These are phyloP conservation scores for Phytophthora boehmeriae DNA, from an alignment of 352 stramenopile genomes.

Conservation along the genomic window DNA sequence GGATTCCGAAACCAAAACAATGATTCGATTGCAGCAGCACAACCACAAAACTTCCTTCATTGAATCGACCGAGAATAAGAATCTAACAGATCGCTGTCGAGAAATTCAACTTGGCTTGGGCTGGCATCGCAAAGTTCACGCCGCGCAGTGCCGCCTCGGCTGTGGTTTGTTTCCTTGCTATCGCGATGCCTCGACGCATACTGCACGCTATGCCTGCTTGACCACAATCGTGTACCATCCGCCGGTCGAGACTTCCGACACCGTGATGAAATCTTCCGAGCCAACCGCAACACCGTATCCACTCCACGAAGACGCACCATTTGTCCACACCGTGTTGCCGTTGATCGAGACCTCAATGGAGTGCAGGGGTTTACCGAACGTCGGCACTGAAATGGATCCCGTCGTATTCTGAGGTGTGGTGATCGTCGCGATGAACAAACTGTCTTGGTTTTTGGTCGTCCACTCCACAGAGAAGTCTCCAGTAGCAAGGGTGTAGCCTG, in stretches of 20 bases:
- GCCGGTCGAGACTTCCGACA: conserved; percentile 12
- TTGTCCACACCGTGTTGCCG: conserved; percentile 31
- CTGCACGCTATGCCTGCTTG: conserved; percentile 12
- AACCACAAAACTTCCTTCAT: too few relatives aligned
- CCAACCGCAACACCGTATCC: conserved; percentile 11
- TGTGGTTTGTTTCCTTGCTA: too few relatives aligned
- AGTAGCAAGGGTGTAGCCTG: conserved; percentile 28
- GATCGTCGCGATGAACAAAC: conserved; percentile 26
- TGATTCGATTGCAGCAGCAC: too few relatives aligned
- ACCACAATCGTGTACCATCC: conserved; percentile 24
- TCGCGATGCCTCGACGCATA: background rate
- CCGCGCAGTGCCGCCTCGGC: too few relatives aligned
- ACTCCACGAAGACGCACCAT: conserved; percentile 12
- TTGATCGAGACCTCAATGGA: conserved; percentile 40
- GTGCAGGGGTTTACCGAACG: conserved; percentile 29
- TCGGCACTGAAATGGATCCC: conserved; percentile 35
- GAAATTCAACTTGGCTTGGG: too few relatives aligned
- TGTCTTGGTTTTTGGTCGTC: conserved; percentile 25
- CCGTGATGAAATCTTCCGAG: conserved; percentile 30
- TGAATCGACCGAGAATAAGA: too few relatives aligned
- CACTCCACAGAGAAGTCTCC: conserved; percentile 30
- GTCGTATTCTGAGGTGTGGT: conserved; percentile 24
- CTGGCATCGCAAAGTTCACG: too few relatives aligned
- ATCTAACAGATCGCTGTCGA: too few relatives aligned
- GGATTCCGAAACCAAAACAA: conserved; percentile 26